phyloP scores from a whole-genome alignment of 306 rosid genomes.

The Canavalia ensiformis region DNA sequence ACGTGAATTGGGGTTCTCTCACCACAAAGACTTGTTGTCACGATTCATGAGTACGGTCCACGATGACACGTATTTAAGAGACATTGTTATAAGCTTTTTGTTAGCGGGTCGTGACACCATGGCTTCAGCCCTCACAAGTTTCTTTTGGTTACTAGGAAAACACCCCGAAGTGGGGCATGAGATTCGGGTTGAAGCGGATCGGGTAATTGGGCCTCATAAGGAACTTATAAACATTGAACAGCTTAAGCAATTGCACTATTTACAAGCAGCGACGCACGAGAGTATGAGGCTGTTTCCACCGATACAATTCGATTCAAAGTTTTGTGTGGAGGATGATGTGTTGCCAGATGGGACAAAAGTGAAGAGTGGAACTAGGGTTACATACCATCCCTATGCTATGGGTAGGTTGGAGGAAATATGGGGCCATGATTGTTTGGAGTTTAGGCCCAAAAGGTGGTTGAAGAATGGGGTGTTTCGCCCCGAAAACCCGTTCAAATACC shows the following conservation, averaged over 20 bases:
- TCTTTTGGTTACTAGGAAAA: slow-evolving; percentile 66
- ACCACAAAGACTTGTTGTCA: slow-evolving; percentile 67
- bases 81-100: slow-evolving; percentile 73
- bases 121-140: slow-evolving; percentile 77
- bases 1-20: slow-evolving; percentile 53
- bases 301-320: slow-evolving; percentile 79
- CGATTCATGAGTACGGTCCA: slow-evolving; percentile 65
- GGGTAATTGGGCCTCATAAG: slow-evolving; percentile 50
- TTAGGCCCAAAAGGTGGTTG: slow-evolving; percentile 75
- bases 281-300: slow-evolving; percentile 83
- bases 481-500: slow-evolving; percentile 61
- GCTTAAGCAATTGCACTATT: slow-evolving; percentile 62
- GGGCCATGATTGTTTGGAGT: slow-evolving; percentile 72
- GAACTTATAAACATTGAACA: slow-evolving; percentile 53
- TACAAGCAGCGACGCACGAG: slow-evolving; percentile 67
- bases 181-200: slow-evolving; percentile 60
- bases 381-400: slow-evolving; percentile 85
- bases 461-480: slow-evolving; percentile 52
- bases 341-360: slow-evolving; percentile 76
- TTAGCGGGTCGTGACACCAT: slow-evolving; percentile 89
- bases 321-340: slow-evolving; percentile 67
- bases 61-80: slow-evolving; percentile 69
- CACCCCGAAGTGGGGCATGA: slow-evolving; percentile 52
- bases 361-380: slow-evolving; percentile 82
- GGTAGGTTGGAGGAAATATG: slow-evolving; percentile 70